These are phyloP conservation scores for Sphaerulina populicola DNA, from an alignment of 2,329 filamentous ascomycete species.

Conservation along the genomic window DNA sequence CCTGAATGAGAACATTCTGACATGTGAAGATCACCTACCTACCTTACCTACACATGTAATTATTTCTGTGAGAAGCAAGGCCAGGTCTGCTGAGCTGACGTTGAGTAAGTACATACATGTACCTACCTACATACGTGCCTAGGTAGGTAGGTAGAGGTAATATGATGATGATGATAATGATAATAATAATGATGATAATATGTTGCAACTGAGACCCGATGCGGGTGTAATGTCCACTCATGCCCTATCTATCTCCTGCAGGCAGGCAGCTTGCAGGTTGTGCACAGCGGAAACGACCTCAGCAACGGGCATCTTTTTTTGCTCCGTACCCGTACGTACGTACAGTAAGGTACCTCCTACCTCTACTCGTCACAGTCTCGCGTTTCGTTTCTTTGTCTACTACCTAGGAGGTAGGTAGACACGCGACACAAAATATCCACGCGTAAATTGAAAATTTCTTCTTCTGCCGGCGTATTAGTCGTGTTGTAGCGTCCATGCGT, in stretches of 20 bases:
- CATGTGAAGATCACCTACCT: conserved; percentile 11
- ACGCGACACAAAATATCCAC: conserved; percentile 16
- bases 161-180: no score
- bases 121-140: no score
- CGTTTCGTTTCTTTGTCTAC: conserved; percentile 3
- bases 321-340: conserved; percentile 5
- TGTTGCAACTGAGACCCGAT: conserved; percentile 14
- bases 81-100: conserved; percentile 3
- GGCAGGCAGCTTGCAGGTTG: conserved; percentile 11
- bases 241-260: conserved; percentile 9
- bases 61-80: conserved; percentile 10
- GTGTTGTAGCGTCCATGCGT: conserved; percentile 19
- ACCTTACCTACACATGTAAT: no score
- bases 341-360: no score
- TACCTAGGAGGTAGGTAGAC: no score
- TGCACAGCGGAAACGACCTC: background rate
- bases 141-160: no score
- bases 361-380: conserved; percentile 14
- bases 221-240: conserved; percentile 1
- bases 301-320: no score
- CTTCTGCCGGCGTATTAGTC: conserved; percentile 15
- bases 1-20: conserved; percentile 1
- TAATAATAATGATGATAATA: background rate
- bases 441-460: conserved; percentile 20
- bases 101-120: conserved; percentile 6